Base-by-base conservation (phyloP, 108 stramenopile genomes). In the Craspedostauros australis region DNA sequence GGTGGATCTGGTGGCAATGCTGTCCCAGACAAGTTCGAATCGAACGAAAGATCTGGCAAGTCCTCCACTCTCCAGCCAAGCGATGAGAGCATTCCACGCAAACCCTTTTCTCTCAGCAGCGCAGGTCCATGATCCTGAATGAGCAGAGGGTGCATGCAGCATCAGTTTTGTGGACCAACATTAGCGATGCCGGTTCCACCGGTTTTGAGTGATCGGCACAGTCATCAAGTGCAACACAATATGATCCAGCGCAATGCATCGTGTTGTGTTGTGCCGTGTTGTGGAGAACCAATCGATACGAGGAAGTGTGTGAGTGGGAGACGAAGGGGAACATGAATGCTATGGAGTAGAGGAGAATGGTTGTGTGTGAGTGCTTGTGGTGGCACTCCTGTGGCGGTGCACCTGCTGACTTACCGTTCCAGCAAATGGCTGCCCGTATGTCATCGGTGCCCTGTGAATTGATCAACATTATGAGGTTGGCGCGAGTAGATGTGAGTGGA, bases 51-150 rank as follows among this genome's bases (percentile, higher is more conserved):
- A 65, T 88, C 88, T 12, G 82, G 77, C 29, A 70, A 33, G 44
- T 90, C 84, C 54, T 94, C 82, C 7, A 94, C 81, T 39, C 79
- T 60, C 93, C 93, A 94, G 19, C 93, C 93, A 24, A 94, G 54
- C 5, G 69, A 26, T n/a, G 82, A 55, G 40, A 94, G 64, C 65
- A 73, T 79, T 38, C 45, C 53, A 8, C 71, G 61, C 33, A 94
- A 64, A 28, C 93, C 88, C 28, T 50, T 60, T 39, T 86, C 79
- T 14, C 88, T 74, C 12, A 90, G 62, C 0, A 81, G 50, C n/a
- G 54, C 29, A 6, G 93, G 93, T 37, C 87, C 87, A 31, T 57
- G 45, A 60, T 94, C 90, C 78, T 79, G 33, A 32, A 4, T 34
- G 19, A 38, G 23, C 8, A 28, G 11, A 62, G 27, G 34, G 2